Evolutionary conservation across 2,329 filamentous ascomycete species (phyloP), one percentile per base, ranked within the genome.

Genomic region (Chaetomiaceae sp.): DNA sequence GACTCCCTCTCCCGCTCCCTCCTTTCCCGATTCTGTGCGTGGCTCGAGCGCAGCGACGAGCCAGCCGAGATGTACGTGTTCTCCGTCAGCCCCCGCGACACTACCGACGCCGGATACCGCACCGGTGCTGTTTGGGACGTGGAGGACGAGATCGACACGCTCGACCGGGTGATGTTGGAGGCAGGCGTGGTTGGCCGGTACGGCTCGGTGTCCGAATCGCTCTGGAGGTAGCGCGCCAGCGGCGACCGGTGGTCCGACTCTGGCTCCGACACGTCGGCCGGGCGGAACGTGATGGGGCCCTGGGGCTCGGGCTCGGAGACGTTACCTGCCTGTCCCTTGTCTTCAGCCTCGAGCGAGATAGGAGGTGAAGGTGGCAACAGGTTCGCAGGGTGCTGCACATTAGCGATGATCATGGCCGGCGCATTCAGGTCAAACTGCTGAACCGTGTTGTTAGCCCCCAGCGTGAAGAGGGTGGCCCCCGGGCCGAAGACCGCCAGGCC

Each of bases 361-460:
- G 88, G 87, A 11, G 88, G 87, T 1, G 86, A 89, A 1, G 89
- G 86, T 24, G 88, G 86, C 12, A 89, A 75, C 22, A 85, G 74
- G 51, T 85, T 81, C 18, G 88, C 87, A 26, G 84, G 79, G 64
- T 96, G 90, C 58, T 95, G 90, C 11, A 93, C 84, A 61, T 89
- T 90, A 51, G 84, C 83, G 22, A 96, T 86, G 71, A 96, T 80
- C 61, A 81, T 72, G 11, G 86, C 78, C 7, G 84, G 81, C 8
- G 86, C 87, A 58, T 94, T 95, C 35, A 97, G 74, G 62, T 97
- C 90, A 62, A 95, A 97, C 64, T 98, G 93, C 65, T 97, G 91
- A 3, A 95, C 84, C 3, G 88, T 93, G 61, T 91, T 84, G 57
- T 91, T 88, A 33, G 84, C 82, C 1, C 90, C 88, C 15, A 97